A percentile compares a stretch with the other conserved stretches of the same genome.
Conservation (phyloP, 768 basidiomycete species). For the Phlebiopsis flavidoalba region DNA sequence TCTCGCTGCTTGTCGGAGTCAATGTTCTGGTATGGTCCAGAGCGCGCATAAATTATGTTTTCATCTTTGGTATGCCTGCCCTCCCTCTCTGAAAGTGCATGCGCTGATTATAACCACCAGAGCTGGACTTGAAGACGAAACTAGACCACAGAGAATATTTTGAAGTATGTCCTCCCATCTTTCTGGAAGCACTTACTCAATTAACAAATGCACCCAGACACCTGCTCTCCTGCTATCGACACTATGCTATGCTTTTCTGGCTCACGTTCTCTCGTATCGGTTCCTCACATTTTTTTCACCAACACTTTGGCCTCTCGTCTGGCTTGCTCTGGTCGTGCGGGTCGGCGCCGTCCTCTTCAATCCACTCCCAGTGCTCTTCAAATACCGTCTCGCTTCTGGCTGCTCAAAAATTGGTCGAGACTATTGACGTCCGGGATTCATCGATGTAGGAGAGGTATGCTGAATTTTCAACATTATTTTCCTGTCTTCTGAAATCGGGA, state of each 20-base stretch:
- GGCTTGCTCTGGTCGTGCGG: slow-evolving; percentile 68
- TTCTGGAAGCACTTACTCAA: slow-evolving; percentile 7
- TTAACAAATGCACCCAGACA: slow-evolving; percentile 42
- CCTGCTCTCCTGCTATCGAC: slow-evolving; percentile 75
- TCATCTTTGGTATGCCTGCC: slow-evolving; percentile 70
- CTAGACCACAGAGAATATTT: slow-evolving; percentile 78
- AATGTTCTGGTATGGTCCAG: slow-evolving; percentile 77
- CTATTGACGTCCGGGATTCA: slow-evolving; percentile 65
- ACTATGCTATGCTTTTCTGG: slow-evolving; percentile 79
- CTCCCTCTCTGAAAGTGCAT: neutral
- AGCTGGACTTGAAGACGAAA: slow-evolving; percentile 63
- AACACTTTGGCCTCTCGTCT: slow-evolving; percentile 74
- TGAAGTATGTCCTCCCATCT: slow-evolving; percentile 35
- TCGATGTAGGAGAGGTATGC: slow-evolving; percentile 72
- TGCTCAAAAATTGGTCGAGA: slow-evolving; percentile 56
- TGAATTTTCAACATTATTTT: neutral
- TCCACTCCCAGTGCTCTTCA: slow-evolving; percentile 66
- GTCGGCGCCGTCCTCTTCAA: slow-evolving; percentile 57
- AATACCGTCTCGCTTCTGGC: slow-evolving; percentile 77
- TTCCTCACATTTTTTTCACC: slow-evolving; percentile 50
- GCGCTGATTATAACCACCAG: slow-evolving; percentile 29
- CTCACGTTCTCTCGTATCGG: slow-evolving; percentile 72
- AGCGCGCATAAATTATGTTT: slow-evolving; percentile 86
- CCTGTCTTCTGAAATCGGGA: neutral
- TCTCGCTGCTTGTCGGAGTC: slow-evolving; percentile 73